Percentiles rank a stretch among this genome's conserved stretches.
These are phyloP conservation scores for Ogataea hybrid DNA, from an alignment of 1,139 yeast genomes.

Conservation along the genomic window DNA sequence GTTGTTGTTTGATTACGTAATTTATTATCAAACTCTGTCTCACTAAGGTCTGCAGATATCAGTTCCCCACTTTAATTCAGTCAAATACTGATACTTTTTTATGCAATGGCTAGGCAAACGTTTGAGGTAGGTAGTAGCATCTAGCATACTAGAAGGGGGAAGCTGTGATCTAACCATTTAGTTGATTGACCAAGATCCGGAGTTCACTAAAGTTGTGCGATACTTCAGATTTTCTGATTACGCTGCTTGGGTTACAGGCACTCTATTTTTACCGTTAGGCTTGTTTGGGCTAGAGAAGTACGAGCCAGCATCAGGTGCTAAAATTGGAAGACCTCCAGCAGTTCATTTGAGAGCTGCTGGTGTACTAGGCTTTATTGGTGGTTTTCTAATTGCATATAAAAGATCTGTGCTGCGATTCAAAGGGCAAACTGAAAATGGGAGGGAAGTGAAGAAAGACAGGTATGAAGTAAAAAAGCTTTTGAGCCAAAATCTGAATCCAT, in stretches of 20 bases:
- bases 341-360: slow-evolving; percentile 59
- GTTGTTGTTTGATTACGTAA: too few species aligned
- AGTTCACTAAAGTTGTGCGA: slow-evolving; percentile 66
- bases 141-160: background rate
- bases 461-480: slow-evolving; percentile 69
- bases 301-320: slow-evolving; percentile 62
- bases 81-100: too few species aligned
- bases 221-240: slow-evolving; percentile 73
- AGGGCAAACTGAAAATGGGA: slow-evolving; percentile 72
- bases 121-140: slow-evolving; percentile 27
- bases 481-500: slow-evolving; percentile 67
- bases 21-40: background rate
- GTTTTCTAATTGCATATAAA: slow-evolving; percentile 67
- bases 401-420: slow-evolving; percentile 70
- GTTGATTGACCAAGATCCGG: slow-evolving; percentile 76
- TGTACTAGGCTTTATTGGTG: slow-evolving; percentile 65
- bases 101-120: slow-evolving; percentile 21
- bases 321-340: slow-evolving; percentile 55
- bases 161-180: slow-evolving; percentile 3
- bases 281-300: slow-evolving; percentile 60
- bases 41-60: background rate
- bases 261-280: slow-evolving; percentile 65
- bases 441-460: slow-evolving; percentile 74
- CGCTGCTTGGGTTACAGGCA: slow-evolving; percentile 58
- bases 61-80: slow-evolving; percentile 4